Evolutionary conservation across 495 filamentous ascomycete genomes (phyloP).

Genomic region (Viridothelium virens): DNA sequence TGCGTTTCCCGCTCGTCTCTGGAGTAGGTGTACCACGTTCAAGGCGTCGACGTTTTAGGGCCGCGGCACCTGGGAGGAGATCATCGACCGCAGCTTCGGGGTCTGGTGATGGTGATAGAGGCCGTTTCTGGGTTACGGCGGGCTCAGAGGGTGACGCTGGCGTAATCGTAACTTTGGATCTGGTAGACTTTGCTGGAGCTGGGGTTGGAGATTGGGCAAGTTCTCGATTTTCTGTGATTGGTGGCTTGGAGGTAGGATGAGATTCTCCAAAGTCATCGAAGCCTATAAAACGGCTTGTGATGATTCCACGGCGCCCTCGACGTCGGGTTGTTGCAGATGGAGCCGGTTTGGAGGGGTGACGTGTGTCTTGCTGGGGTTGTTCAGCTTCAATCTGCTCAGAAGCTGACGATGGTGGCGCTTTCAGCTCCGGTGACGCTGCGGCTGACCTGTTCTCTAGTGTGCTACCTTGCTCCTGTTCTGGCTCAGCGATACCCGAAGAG

Average conservation of each 20-base stretch:
- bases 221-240: neutral
- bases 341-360: neutral
- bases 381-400: neutral
- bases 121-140: neutral
- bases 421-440: neutral
- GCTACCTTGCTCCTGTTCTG: neutral
- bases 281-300: slow-evolving; percentile 61
- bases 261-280: slow-evolving; percentile 53
- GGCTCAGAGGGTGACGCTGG: neutral
- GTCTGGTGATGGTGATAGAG: slow-evolving; percentile 18
- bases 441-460: neutral
- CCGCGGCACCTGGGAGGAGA: slow-evolving; percentile 62
- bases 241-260: neutral
- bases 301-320: slow-evolving; percentile 35
- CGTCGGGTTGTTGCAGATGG: slow-evolving; percentile 32
- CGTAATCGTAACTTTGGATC: neutral
- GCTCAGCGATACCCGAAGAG: neutral
- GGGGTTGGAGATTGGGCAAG: neutral
- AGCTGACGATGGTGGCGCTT: neutral
- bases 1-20: neutral
- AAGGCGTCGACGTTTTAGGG: slow-evolving; percentile 55
- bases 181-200: neutral
- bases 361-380: neutral
- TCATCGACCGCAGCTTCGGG: slow-evolving; percentile 52
- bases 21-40: neutral